These are phyloP conservation scores for Candida namnaoensis DNA, from an alignment of 805 yeast genomes.

Conservation along the genomic window DNA sequence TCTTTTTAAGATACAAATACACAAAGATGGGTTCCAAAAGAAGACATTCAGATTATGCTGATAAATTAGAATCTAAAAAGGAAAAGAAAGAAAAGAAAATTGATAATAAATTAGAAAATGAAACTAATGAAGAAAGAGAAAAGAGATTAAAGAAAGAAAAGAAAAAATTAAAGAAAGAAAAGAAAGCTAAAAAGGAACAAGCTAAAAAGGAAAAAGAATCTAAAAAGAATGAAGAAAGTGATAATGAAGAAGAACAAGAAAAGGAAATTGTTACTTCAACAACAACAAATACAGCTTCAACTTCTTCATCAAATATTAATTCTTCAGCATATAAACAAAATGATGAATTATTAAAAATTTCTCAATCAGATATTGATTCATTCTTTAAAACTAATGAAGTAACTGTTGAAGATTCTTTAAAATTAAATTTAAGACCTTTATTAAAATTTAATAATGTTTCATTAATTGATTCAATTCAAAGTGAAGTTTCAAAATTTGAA, in stretches of 20 bases:
- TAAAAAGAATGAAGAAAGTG: constrained; percentile 20
- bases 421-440: constrained; percentile 53
- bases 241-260: constrained; percentile 24
- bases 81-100: constrained; percentile 28
- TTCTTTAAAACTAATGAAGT: constrained; percentile 71
- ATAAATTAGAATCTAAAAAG: constrained; percentile 15
- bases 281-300: constrained; percentile 2
- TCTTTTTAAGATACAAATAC: no score
- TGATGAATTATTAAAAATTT: constrained; percentile 26
- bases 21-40: constrained; percentile 16
- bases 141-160: constrained; percentile 24
- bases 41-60: constrained; percentile 11
- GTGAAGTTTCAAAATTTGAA: constrained; percentile 63
- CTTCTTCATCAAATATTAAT: constrained; percentile 2
- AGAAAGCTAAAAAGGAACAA: constrained; percentile 22
- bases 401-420: constrained; percentile 60
- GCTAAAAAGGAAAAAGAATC: constrained; percentile 19
- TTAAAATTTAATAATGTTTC: constrained; percentile 60
- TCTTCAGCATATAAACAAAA: constrained; percentile 27
- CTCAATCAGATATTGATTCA: constrained; percentile 48
- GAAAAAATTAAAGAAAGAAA: constrained; percentile 14
- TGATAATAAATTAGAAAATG: constrained; percentile 23
- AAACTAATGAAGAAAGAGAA: constrained; percentile 23
- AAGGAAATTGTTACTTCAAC: constrained; percentile 12
- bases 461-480: constrained; percentile 34